Evolutionary conservation across 2,329 filamentous ascomycete genomes (phyloP), one percentile per base, ranked within the genome.

Genomic region (Conoideocrella luteorostrata): DNA sequence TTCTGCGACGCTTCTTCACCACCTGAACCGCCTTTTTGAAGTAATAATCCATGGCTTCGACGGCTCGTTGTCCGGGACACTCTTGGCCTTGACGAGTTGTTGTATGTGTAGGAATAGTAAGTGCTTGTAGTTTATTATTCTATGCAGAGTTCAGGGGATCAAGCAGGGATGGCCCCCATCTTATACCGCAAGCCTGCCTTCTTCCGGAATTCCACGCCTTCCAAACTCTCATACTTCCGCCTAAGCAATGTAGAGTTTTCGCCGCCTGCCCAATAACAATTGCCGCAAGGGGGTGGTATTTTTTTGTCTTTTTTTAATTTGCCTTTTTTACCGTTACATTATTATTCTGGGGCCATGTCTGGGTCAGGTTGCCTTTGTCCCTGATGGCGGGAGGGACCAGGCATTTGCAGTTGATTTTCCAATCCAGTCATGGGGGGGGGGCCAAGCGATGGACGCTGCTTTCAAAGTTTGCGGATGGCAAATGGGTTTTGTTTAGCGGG

Each of bases 11-110:
- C 29, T 39, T 44, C 30, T 44, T 44, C 12, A 44, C 43, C 23
- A 23, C 24, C 23, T 33, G 29, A 20, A 44, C 43, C 13, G 43
- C 43, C 21, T 44, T 44, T 24, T 38, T 38, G 17, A 44, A 2
- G 28, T 35, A 44, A 30, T 44, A 44, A 10, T 44, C 30, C 43
- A 44, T 41, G n/a, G 26, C 22, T n/a, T n/a, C n/a, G n/a, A 7
- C n/a, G 13, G 38, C 11, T 32, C 17, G 29, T 32, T n/a, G n/a
- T n/a, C n/a, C n/a, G n/a, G n/a, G n/a, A n/a, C n/a, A n/a, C n/a
- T n/a, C n/a, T n/a, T n/a, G n/a, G n/a, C n/a, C n/a, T n/a, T n/a
- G n/a, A n/a, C n/a, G n/a, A n/a, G n/a, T n/a, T n/a, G n/a, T n/a
- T n/a, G n/a, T n/a, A n/a, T n/a, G n/a, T n/a, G n/a, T n/a, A n/a